These are phyloP conservation scores for Penicillium digitatum DNA, from an alignment of 2,329 filamentous ascomycete species.

Conservation along the genomic window DNA sequence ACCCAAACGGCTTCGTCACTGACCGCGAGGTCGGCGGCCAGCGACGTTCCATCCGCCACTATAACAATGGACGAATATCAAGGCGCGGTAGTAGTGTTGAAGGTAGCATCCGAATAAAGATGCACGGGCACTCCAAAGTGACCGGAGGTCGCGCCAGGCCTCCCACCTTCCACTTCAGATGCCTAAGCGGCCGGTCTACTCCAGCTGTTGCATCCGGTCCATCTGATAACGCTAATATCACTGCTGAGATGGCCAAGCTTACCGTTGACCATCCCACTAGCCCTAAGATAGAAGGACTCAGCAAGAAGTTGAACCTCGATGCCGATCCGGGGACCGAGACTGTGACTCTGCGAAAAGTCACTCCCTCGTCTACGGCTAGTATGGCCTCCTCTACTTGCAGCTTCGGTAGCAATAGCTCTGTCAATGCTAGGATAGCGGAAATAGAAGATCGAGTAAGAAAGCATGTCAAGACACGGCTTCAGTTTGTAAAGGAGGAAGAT, in stretches of 20 bases:
- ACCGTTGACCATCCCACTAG: neutral
- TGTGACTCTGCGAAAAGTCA: neutral
- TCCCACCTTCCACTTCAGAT: neutral
- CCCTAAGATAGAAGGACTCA: neutral
- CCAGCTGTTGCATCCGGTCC: neutral
- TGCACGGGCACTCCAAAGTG: neutral
- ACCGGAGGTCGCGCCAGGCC: neutral
- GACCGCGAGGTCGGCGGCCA: neutral
- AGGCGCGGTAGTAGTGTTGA: neutral
- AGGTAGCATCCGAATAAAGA: neutral
- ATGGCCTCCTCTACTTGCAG: neutral
- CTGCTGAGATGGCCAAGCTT: neutral
- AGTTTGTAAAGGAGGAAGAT: neutral
- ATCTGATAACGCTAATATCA: neutral
- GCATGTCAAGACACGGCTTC: neutral
- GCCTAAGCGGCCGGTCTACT: neutral
- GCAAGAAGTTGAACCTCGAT: neutral
- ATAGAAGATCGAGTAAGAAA: neutral
- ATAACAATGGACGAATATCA: conserved; percentile 4
- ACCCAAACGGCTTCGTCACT: conserved; percentile 2
- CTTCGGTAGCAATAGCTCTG: neutral
- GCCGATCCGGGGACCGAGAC: neutral
- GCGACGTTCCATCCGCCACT: conserved; percentile 3
- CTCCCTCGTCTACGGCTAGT: neutral
- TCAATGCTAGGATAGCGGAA: conserved; percentile 1